A percentile compares a stretch with the other conserved stretches of the same genome.
Evolutionary conservation across 306 rosid species (phyloP).

Genomic region (Rubus idaeus): DNA sequence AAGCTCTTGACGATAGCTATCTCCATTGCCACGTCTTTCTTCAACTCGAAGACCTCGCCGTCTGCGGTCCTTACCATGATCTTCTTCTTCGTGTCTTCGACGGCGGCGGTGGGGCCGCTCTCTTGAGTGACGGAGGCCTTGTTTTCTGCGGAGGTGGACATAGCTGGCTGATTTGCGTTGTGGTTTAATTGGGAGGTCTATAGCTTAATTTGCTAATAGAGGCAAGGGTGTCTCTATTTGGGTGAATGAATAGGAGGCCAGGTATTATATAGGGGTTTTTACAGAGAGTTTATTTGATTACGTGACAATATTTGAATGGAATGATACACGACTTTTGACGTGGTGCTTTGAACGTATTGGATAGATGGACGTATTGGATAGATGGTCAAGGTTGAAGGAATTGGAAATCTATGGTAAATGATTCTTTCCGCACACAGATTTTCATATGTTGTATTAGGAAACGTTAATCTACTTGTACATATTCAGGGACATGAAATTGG

Average conservation of each 20-base stretch:
- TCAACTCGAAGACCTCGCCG: background rate
- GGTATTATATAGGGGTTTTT: background rate
- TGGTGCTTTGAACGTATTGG: too few relatives aligned
- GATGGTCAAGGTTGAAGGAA: too few relatives aligned
- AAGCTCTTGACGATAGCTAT: background rate
- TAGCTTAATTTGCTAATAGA: too few relatives aligned
- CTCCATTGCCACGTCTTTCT: background rate
- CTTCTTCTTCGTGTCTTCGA: background rate
- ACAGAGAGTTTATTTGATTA: background rate
- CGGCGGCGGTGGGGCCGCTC: background rate
- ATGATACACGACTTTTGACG: background rate
- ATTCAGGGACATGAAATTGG: too few relatives aligned
- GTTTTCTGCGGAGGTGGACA: background rate
- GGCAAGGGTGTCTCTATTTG: too few relatives aligned
- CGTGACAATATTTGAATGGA: background rate
- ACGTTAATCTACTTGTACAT: too few relatives aligned
- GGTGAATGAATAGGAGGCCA: background rate
- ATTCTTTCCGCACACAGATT: too few relatives aligned
- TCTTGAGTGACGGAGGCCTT: background rate
- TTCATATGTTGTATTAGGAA: too few relatives aligned
- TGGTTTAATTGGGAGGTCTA: background rate
- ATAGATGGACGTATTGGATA: too few relatives aligned
- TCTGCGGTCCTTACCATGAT: background rate
- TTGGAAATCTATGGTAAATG: too few relatives aligned
- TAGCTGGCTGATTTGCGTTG: background rate